These are phyloP conservation scores for Phytophthora sansomeana DNA, from an alignment of 352 stramenopile genomes.

Conservation along the genomic window DNA sequence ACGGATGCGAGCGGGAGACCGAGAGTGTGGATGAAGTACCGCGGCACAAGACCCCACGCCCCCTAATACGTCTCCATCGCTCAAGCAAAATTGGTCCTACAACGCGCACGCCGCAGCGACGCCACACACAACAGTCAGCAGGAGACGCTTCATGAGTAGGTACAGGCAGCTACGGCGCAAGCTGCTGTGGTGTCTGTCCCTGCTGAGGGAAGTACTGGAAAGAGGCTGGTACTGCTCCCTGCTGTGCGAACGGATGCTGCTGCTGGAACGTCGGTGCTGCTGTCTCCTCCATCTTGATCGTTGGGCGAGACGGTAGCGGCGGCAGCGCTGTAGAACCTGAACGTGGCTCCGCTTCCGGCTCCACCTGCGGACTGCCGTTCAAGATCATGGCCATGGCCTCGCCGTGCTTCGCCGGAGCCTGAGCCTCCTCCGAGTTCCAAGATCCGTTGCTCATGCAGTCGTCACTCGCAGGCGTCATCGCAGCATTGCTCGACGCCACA, in stretches of 20 bases:
- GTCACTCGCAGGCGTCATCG: conserved; percentile 39
- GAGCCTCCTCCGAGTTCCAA: conserved; percentile 44
- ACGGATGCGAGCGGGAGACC: conserved; percentile 15
- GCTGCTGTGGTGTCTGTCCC: conserved; percentile 13
- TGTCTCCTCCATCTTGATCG: conserved; percentile 20
- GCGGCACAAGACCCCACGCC: conserved; percentile 5
- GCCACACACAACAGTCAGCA: conserved; percentile 7
- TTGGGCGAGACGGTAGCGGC: conserved; percentile 18
- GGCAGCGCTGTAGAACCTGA: conserved; percentile 13
- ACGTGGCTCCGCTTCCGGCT: conserved; percentile 26
- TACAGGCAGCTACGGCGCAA: conserved; percentile 33
- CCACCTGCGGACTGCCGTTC: conserved; percentile 64
- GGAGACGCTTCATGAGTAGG: too few relatives aligned
- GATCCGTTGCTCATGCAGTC: conserved; percentile 44
- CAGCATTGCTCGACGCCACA: conserved; percentile 33
- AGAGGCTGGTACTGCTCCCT: conserved; percentile 20
- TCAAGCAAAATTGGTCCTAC: conserved; percentile 26
- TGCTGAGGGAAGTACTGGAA: conserved; percentile 36
- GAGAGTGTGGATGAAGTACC: not conserved
- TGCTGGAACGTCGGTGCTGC: conserved; percentile 2
- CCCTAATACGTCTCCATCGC: conserved; percentile 14
- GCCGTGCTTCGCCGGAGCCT: conserved; percentile 34
- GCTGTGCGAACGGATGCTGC: conserved; percentile 21
- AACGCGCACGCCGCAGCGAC: too few relatives aligned
- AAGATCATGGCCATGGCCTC: conserved; percentile 83